Percentiles rank a stretch among this genome's conserved stretches.
These are phyloP conservation scores for Epichloe amarillans DNA, from an alignment of 2,329 filamentous ascomycete genomes.

Conservation along the genomic window DNA sequence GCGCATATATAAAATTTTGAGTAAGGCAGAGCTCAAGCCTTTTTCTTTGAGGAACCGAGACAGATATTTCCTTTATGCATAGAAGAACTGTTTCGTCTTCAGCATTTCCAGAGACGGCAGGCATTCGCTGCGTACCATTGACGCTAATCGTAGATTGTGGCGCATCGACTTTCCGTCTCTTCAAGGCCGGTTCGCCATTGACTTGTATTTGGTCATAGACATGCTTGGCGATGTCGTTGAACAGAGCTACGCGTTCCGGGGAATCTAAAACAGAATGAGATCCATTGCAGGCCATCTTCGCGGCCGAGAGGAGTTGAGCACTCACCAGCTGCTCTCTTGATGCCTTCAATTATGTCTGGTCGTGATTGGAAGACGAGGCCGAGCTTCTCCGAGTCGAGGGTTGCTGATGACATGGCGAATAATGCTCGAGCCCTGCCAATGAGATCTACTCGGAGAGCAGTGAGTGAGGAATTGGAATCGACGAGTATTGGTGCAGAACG, in stretches of 20 bases:
- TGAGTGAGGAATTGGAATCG: constrained; percentile 4
- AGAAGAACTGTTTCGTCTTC: constrained; percentile 39
- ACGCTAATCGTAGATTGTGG: constrained; percentile 15
- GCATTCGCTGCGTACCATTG: constrained; percentile 5
- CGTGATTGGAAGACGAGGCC: constrained; percentile 39
- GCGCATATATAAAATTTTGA: constrained; percentile 43
- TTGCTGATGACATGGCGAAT: constrained; percentile 23
- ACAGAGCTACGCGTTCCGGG: constrained; percentile 34
- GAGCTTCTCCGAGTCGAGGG: constrained; percentile 37
- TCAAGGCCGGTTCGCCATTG: constrained; percentile 33
- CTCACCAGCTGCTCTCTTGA: constrained; percentile 40
- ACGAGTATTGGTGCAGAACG: neutral
- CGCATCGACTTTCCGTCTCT: constrained; percentile 38
- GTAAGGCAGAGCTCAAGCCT: constrained; percentile 55
- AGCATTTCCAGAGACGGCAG: constrained; percentile 17
- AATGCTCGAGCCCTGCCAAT: neutral
- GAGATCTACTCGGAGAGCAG: neutral
- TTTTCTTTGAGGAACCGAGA: constrained; percentile 57
- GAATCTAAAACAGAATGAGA: constrained; percentile 28
- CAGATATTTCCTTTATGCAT: constrained; percentile 51
- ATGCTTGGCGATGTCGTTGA: constrained; percentile 42
- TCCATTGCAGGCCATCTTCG: neutral
- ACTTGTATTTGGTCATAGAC: constrained; percentile 31
- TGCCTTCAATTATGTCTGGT: constrained; percentile 41
- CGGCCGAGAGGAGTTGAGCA: neutral